Conservation (phyloP, 2,329 filamentous ascomycete genomes). For the Diplodia scrobiculata region DNA sequence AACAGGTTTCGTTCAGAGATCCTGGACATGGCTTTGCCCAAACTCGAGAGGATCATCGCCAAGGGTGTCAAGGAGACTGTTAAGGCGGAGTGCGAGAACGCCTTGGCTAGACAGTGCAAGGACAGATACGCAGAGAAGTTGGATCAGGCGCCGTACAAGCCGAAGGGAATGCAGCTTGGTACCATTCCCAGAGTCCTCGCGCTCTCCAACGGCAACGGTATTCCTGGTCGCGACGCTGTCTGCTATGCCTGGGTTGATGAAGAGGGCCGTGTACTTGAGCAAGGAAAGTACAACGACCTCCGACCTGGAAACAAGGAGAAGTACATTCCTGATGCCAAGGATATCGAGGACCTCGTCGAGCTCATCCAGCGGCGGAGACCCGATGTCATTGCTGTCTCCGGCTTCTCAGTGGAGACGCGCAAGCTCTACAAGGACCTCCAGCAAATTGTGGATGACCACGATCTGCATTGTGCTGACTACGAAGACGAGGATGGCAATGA, state of each 20-base stretch:
- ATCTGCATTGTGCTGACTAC: constrained; percentile 77
- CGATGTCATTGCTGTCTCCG: constrained; percentile 86
- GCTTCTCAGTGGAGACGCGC: constrained; percentile 83
- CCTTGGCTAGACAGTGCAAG: constrained; percentile 82
- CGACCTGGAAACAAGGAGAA: constrained; percentile 67
- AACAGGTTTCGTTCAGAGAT: constrained; percentile 84
- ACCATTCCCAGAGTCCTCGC: constrained; percentile 85
- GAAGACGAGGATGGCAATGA: constrained; percentile 73
- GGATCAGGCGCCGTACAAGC: constrained; percentile 94
- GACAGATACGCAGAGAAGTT: constrained; percentile 87
- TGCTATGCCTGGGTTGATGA: constrained; percentile 94
- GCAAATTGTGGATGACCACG: constrained; percentile 73
- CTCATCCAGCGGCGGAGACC: constrained; percentile 77
- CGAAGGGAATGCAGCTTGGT: constrained; percentile 86
- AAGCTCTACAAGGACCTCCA: constrained; percentile 80
- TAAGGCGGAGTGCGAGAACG: constrained; percentile 89
- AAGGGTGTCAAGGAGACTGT: constrained; percentile 94
- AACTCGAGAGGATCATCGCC: constrained; percentile 79
- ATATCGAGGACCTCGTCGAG: constrained; percentile 72
- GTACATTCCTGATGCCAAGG: constrained; percentile 64
- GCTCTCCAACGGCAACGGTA: constrained; percentile 81
- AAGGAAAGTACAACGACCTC: constrained; percentile 82
- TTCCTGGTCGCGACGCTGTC: constrained; percentile 72
- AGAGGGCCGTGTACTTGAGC: constrained; percentile 83
- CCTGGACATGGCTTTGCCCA: constrained; percentile 76